Conservation (phyloP, 257 asterid species). For the Salvia rosmarinus region DNA sequence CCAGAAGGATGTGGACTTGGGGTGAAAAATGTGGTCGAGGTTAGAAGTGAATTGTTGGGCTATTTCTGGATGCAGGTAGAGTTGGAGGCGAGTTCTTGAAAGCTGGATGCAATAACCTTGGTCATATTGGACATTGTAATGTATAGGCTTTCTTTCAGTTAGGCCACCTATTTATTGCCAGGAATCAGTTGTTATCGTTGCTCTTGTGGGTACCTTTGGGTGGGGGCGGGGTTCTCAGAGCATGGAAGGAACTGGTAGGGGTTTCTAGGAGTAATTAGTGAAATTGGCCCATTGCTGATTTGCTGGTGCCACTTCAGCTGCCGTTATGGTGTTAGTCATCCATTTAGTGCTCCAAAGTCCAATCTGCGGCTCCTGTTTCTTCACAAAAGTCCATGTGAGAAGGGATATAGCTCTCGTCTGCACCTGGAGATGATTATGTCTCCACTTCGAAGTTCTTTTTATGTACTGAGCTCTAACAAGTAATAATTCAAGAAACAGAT, state of each 20-base stretch:
- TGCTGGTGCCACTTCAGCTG: slow-evolving; percentile 18
- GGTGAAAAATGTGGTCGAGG: slow-evolving; percentile 15
- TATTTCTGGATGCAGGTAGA: neutral
- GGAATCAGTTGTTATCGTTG: neutral
- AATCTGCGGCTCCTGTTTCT: neutral
- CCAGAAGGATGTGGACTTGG: neutral
- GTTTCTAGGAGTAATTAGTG: slow-evolving; percentile 6
- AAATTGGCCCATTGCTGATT: slow-evolving; percentile 13
- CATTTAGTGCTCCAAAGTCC: neutral
- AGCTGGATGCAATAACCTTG: neutral
- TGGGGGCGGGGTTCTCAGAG: slow-evolving; percentile 1
- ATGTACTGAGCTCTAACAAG: slow-evolving; percentile 20
- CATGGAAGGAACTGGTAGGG: slow-evolving; percentile 5
- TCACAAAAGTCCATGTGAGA: neutral
- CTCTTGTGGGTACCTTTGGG: slow-evolving; percentile 16
- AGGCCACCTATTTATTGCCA: no score
- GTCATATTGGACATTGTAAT: slow-evolving; percentile 20
- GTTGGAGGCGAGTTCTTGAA: slow-evolving; percentile 14
- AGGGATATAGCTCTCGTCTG: neutral
- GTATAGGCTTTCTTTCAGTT: slow-evolving; percentile 15
- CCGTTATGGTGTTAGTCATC: slow-evolving; percentile 15
- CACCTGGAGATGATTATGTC: slow-evolving; percentile 13
- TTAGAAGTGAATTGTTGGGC: slow-evolving; percentile 8
- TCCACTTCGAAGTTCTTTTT: slow-evolving; percentile 2
- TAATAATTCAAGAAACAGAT: neutral